Base-by-base conservation (phyloP, 2,329 filamentous ascomycete species). In the Bretziella fagacearum region DNA sequence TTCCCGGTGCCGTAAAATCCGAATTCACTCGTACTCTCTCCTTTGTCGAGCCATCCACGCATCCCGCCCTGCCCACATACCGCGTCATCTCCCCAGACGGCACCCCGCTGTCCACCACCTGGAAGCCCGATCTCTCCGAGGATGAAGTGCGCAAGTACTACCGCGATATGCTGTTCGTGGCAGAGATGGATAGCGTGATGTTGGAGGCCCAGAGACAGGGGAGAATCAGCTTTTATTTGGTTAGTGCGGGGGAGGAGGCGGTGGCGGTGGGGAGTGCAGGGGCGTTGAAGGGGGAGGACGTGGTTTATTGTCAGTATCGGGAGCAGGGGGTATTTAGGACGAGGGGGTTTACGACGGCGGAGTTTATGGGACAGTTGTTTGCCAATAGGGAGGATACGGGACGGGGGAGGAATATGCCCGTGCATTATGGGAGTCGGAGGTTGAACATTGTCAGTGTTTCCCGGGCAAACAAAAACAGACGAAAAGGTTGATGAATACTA, bases 361-460 rank as follows among this genome's bases (percentile, higher is more conserved):
- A 96, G 51, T 96, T 96, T 58, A 96, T 98, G 91, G 81, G 77
- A 55, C 91, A 98, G 61, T 65, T 98, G 6, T 95, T 96, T 64
- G 78, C 87, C 17, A 96, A 94, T 58, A 73, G 68, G 47, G 74
- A 84, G 53, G 91, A 98, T 56, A 62, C 70, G 1, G 87, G 89
- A 1, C 73, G 71, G 51, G 91, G 87, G 1, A 77, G 89, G 52
- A 96, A 94, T 57, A 98, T 98, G 91, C 91, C 91, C 1, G 84
- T 96, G 11, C 91, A 98, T 63, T 98, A 96, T 57, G 87, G 87
- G 40, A 86, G 81, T 60, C 75, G 71, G 49, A 78, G 84, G 53
- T 68, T 93, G 49, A 85, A 94, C 55, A 86, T 94, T 57, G 82
- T 87, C 60, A 60, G 74, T 66, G 18, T n/a, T 20, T 13, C 10